Evolutionary conservation across 2,329 filamentous ascomycete species (phyloP).

Genomic region (Trichoderma gracile): DNA sequence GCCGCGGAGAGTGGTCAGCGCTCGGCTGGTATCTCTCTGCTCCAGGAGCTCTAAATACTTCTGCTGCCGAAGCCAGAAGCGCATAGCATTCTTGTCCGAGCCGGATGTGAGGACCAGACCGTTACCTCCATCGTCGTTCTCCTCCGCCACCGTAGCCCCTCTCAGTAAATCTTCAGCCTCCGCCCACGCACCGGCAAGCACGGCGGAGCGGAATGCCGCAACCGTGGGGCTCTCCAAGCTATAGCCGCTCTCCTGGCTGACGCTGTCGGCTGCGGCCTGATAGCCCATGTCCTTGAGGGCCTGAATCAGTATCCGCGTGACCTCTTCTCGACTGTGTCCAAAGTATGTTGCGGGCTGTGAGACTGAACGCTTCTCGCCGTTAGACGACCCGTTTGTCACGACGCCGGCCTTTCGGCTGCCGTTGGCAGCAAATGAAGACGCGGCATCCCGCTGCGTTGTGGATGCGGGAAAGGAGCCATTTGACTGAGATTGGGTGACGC

Average conservation of each 20-base stretch:
- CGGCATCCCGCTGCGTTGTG: constrained; percentile 29
- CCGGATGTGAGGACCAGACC: constrained; percentile 74
- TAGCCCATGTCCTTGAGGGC: constrained; percentile 89
- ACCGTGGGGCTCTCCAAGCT: constrained; percentile 84
- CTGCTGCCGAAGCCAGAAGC: constrained; percentile 86
- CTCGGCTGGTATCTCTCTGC: constrained; percentile 67
- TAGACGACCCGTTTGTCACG: constrained; percentile 57
- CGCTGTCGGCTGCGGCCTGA: constrained; percentile 67
- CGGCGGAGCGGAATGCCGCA: constrained; percentile 78
- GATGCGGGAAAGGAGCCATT: constrained; percentile 44
- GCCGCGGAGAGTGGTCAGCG: constrained; percentile 78
- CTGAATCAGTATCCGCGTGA: constrained; percentile 90
- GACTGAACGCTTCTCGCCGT: constrained; percentile 33
- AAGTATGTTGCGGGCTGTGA: constrained; percentile 56
- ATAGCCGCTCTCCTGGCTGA: constrained; percentile 81
- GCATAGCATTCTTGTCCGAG: constrained; percentile 76
- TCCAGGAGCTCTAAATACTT: constrained; percentile 93
- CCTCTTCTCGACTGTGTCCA: constrained; percentile 88
- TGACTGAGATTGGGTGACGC: constrained; percentile 37
- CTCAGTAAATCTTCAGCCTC: constrained; percentile 82
- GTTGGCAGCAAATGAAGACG: constrained; percentile 40
- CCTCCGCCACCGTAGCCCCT: constrained; percentile 47
- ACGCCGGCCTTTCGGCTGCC: constrained; percentile 49
- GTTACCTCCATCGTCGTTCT: constrained; percentile 42
- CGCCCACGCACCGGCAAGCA: constrained; percentile 77